phyloP scores from a whole-genome alignment of 2,329 filamentous ascomycete genomes.

The Ceratocystis alfenasii region DNA sequence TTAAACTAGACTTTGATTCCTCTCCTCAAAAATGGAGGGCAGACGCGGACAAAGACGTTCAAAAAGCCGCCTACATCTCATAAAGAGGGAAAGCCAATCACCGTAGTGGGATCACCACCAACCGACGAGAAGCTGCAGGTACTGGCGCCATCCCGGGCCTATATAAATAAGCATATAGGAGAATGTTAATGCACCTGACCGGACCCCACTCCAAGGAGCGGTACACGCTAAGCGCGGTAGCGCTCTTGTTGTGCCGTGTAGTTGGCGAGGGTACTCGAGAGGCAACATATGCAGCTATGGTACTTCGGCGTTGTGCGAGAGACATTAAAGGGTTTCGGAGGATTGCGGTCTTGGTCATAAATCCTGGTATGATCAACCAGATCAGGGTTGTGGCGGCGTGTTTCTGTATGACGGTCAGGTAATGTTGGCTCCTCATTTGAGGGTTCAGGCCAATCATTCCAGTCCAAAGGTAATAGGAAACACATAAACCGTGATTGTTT shows the following conservation, averaged over 20 bases:
- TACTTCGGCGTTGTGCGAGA: conserved; percentile 36
- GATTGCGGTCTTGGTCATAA: conserved; percentile 12
- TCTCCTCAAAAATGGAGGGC: conserved; percentile 56
- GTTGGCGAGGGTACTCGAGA: conserved; percentile 22
- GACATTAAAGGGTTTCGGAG: conserved; percentile 31
- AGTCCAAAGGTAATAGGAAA: conserved; percentile 29
- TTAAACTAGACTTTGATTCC: conserved; percentile 88
- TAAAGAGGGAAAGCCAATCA: conserved; percentile 30
- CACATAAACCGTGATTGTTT: conserved; percentile 35
- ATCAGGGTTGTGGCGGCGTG: conserved; percentile 31
- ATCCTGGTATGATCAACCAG: conserved; percentile 36
- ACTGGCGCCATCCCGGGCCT: conserved; percentile 40
- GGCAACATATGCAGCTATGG: conserved; percentile 27
- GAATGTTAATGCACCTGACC: conserved; percentile 48
- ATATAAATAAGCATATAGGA: conserved; percentile 35
- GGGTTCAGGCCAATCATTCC: conserved; percentile 23
- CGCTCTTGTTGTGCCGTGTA: conserved; percentile 22
- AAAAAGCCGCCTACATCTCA: conserved; percentile 53
- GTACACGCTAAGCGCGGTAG: conserved; percentile 30
- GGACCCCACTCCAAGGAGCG: conserved; percentile 35
- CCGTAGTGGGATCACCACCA: conserved; percentile 27
- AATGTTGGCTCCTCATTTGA: background rate
- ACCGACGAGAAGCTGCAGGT: conserved; percentile 25
- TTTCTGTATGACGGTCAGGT: conserved; percentile 29
- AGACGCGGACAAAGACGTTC: conserved; percentile 77